A percentile compares a stretch with the other conserved stretches of the same genome.
phyloP scores from a whole-genome alignment of 805 yeast species.

The Scheffersomyces lignosus region DNA sequence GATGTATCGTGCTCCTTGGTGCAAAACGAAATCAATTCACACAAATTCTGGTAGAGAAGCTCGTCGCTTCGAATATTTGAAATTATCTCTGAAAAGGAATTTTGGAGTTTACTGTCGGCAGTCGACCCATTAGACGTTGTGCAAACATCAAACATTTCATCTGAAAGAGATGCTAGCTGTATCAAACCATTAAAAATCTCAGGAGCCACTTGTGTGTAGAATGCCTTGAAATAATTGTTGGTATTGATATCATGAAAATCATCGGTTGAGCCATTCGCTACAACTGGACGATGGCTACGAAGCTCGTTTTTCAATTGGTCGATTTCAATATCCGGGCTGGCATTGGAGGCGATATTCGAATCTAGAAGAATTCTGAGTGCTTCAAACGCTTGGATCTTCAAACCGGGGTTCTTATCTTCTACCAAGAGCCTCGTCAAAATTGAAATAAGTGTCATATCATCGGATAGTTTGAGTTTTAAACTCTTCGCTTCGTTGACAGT shows the following conservation, averaged over 20 bases:
- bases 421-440: conserved; percentile 60
- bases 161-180: conserved; percentile 18
- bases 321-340: conserved; percentile 5
- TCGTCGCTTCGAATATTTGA: conserved; percentile 30
- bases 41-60: conserved; percentile 53
- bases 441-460: conserved; percentile 58
- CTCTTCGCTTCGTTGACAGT: conserved; percentile 13
- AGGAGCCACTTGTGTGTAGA: conserved; percentile 65
- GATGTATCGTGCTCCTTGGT: conserved; percentile 60
- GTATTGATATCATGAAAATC: conserved; percentile 36
- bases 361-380: conserved; percentile 76
- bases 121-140: conserved; percentile 1
- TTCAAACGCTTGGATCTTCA: conserved; percentile 80
- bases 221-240: conserved; percentile 51
- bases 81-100: too few species aligned
- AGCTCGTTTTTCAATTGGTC: conserved; percentile 6
- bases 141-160: not conserved
- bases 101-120: too few species aligned
- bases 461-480: conserved; percentile 38
- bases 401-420: conserved; percentile 64
- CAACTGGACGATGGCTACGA: not conserved
- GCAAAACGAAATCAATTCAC: conserved; percentile 72
- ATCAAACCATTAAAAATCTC: conserved; percentile 51
- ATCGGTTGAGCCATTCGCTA: conserved; percentile 14
- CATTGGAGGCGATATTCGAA: conserved; percentile 41